These are phyloP conservation scores for Scutellaria baicalensis DNA, from an alignment of 257 asterid genomes.

Conservation along the genomic window DNA sequence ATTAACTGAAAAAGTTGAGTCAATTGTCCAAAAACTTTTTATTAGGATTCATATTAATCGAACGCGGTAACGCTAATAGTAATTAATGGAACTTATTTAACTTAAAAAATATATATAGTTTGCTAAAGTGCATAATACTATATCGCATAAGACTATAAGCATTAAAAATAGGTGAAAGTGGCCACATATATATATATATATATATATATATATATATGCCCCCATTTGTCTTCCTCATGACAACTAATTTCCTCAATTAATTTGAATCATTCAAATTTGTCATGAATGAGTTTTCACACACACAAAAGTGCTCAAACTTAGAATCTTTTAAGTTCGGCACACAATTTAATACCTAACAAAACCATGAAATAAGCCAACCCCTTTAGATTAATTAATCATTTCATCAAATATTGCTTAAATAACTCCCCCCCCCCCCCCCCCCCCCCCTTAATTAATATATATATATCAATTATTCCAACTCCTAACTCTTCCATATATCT, in stretches of 20 bases:
- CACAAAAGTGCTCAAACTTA: not conserved
- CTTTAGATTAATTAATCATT: not conserved
- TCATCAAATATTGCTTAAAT: not conserved
- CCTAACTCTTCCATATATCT: constrained; percentile 1
- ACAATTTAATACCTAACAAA: not conserved
- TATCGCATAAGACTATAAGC: no score
- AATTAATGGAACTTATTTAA: no score
- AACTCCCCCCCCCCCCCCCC: no score
- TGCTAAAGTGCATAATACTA: no score
- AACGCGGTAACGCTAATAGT: no score
- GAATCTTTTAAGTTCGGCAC: not conserved
- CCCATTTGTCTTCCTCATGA: not conserved
- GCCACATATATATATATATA: no score
- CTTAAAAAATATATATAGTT: no score
- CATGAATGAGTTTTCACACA: not conserved
- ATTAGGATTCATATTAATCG: no score
- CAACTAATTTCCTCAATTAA: not conserved
- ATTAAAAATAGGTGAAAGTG: no score
- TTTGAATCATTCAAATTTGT: not conserved
- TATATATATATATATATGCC: no score
- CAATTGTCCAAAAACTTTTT: no score
- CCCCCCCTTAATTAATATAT: not conserved
- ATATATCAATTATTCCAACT: not conserved
- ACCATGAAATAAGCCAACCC: not conserved
- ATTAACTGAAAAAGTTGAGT: no score